Percentiles rank a stretch among this genome's conserved stretches.
Evolutionary conservation across 2,329 filamentous ascomycete species (phyloP).

Genomic region (Colletotrichum sp.): DNA sequence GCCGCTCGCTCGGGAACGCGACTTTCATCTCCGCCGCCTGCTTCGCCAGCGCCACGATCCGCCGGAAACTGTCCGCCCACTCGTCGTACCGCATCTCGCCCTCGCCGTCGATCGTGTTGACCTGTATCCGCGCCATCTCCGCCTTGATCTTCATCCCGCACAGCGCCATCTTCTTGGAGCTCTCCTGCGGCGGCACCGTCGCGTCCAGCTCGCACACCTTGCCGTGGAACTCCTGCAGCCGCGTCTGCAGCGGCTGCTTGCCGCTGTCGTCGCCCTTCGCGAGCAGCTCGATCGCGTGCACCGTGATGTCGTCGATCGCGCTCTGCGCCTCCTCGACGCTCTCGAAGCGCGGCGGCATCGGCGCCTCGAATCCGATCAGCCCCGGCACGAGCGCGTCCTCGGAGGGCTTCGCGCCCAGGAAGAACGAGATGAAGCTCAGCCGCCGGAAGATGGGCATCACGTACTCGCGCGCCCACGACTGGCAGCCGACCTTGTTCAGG

Average conservation of each 20-base stretch:
- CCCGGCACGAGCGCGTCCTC: conserved; percentile 35
- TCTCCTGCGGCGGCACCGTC: conserved; percentile 16
- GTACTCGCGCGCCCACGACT: conserved; percentile 40
- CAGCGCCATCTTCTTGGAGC: background rate
- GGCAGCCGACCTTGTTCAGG: conserved; percentile 27
- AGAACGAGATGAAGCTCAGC: conserved; percentile 6
- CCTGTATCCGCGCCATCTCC: conserved; percentile 40
- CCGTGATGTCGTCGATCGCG: conserved; percentile 39
- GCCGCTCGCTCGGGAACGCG: conserved; percentile 24
- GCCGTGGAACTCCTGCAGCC: conserved; percentile 37
- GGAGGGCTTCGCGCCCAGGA: conserved; percentile 16
- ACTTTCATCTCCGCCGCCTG: conserved; percentile 1
- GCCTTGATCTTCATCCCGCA: conserved; percentile 18
- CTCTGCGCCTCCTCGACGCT: conserved; percentile 33
- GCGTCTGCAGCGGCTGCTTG: conserved; percentile 28
- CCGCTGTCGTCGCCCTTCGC: conserved; percentile 33
- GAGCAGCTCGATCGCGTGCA: background rate
- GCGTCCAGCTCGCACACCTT: conserved; percentile 32
- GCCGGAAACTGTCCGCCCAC: conserved; percentile 36
- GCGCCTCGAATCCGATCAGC: conserved; percentile 33
- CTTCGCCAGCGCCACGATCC: conserved; percentile 37
- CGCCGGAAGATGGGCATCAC: conserved; percentile 9
- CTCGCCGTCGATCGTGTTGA: conserved; percentile 30
- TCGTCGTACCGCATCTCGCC: conserved; percentile 39
- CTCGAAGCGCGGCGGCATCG: conserved; percentile 38